phyloP scores from a whole-genome alignment of 163 green algal species.

The Scenedesmus sp. region DNA sequence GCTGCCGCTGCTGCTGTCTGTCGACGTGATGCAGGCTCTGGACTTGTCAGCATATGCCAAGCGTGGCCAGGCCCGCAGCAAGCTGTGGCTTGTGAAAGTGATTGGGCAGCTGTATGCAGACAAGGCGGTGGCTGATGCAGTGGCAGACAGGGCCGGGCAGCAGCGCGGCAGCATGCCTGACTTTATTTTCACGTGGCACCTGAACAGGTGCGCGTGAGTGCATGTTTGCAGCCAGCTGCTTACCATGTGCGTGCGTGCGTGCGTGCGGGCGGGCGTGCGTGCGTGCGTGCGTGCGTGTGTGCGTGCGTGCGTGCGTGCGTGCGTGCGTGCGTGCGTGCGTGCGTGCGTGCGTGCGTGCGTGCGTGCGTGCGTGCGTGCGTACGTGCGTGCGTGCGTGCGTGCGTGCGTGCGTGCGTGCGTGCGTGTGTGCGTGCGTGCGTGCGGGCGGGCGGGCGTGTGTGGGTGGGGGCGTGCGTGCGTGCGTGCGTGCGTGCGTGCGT shows the following conservation, averaged over 20 bases:
- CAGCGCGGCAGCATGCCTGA: neutral
- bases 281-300: too few species aligned
- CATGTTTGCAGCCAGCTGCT: neutral
- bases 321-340: too few species aligned
- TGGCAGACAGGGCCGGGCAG: conserved; percentile 12
- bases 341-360: too few species aligned
- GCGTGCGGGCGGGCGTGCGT: too few species aligned
- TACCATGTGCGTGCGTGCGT: conserved; percentile 6
- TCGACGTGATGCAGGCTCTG: conserved; percentile 2
- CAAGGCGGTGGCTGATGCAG: conserved; percentile 49
- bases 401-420: too few species aligned
- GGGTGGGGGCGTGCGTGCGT: too few species aligned
- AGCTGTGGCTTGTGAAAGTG: conserved; percentile 44
- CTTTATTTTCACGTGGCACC: conserved; percentile 23
- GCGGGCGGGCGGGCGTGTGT: too few species aligned
- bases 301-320: too few species aligned
- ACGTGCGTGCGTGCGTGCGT: too few species aligned
- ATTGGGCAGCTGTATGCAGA: conserved; percentile 44
- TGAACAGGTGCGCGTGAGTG: neutral
- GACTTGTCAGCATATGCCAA: conserved; percentile 2
- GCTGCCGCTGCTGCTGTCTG: neutral
- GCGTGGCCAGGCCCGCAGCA: neutral
- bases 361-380: too few species aligned
- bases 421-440: too few species aligned
- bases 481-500: too few species aligned